A percentile compares a stretch with the other conserved stretches of the same genome.
Evolutionary conservation across 1,139 yeast species (phyloP).

Genomic region (Pichia inconspicua): DNA sequence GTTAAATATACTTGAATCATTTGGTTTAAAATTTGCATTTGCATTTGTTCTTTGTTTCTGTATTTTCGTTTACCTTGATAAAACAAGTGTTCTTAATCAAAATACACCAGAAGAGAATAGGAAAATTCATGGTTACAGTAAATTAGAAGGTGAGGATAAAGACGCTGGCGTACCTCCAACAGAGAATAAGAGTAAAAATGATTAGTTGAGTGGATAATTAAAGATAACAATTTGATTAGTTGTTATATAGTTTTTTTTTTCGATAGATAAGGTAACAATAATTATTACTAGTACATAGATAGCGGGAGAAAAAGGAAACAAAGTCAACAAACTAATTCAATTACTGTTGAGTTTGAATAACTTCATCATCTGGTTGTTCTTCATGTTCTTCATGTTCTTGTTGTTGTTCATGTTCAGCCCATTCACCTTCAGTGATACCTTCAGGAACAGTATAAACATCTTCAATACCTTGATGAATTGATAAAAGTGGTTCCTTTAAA

Average conservation of each 20-base stretch:
- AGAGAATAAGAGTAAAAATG: neutral
- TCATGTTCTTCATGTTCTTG: neutral
- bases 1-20: constrained; percentile 14
- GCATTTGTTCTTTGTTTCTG: constrained; percentile 18
- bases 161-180: neutral
- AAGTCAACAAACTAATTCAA: neutral
- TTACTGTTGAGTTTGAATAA: neutral
- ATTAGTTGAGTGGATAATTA: neutral
- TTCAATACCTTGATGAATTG: constrained; percentile 65
- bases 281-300: neutral
- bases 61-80: constrained; percentile 20
- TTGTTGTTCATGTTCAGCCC: constrained; percentile 23
- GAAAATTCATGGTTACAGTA: constrained; percentile 2
- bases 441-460: constrained; percentile 47
- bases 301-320: neutral
- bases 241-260: neutral
- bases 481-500: constrained; percentile 81
- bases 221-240: neutral
- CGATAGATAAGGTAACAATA: neutral
- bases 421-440: constrained; percentile 22
- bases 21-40: constrained; percentile 20
- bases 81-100: constrained; percentile 17
- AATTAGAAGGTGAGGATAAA: neutral
- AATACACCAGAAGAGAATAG: constrained; percentile 18
- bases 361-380: neutral